Conservation (phyloP, 164 flowering plant genomes). For the Vitis amurensis region DNA sequence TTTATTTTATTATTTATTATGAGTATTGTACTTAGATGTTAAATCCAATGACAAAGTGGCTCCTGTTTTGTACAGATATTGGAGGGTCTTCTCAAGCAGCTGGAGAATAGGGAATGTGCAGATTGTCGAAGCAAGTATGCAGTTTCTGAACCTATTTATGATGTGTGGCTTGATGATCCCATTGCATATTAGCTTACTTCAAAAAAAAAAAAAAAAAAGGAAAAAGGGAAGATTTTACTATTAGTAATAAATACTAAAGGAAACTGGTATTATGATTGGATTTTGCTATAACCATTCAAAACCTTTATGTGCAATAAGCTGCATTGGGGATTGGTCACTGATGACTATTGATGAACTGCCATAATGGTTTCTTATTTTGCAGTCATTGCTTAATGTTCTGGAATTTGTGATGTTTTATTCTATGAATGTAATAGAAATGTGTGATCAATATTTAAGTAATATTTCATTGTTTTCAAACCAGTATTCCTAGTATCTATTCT, state of each 20-base stretch:
- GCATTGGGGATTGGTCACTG: too few relatives aligned
- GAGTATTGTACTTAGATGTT: too few relatives aligned
- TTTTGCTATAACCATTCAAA: neutral
- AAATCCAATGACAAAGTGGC: too few relatives aligned
- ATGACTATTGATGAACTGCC: too few relatives aligned
- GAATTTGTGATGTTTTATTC: neutral
- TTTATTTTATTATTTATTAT: too few relatives aligned
- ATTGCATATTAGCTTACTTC: too few relatives aligned
- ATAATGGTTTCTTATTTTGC: too few relatives aligned
- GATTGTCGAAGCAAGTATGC: slow-evolving; percentile 71
- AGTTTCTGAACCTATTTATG: neutral
- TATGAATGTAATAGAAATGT: neutral
- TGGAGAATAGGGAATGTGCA: slow-evolving; percentile 77
- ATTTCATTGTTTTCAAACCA: neutral
- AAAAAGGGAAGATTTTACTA: too few relatives aligned
- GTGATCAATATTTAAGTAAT: neutral
- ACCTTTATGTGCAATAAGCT: neutral
- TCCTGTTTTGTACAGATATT: slow-evolving; percentile 48
- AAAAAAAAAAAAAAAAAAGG: too few relatives aligned
- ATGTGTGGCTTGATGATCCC: neutral
- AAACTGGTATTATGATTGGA: too few relatives aligned
- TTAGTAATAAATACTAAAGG: too few relatives aligned
- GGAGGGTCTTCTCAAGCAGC: slow-evolving; percentile 68
- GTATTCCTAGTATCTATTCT: neutral
- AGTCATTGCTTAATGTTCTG: too few relatives aligned